phyloP scores from a whole-genome alignment of 2,329 filamentous ascomycete genomes.

The Mollisia scopiformis region DNA sequence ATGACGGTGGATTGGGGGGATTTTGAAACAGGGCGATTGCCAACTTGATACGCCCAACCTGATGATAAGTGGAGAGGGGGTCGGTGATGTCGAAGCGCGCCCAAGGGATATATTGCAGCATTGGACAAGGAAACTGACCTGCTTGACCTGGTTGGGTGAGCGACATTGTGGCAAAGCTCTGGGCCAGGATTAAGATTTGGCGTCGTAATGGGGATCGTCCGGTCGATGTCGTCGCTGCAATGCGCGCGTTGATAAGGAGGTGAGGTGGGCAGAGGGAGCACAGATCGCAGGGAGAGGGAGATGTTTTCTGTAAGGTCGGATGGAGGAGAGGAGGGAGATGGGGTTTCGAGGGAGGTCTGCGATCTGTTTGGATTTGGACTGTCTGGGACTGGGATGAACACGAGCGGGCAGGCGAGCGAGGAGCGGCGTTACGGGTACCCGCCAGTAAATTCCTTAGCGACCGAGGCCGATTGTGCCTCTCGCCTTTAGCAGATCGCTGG shows the following conservation, averaged over 20 bases:
- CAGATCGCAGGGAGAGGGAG: no score
- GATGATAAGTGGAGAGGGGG: conserved; percentile 32
- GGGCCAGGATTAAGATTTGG: conserved; percentile 16
- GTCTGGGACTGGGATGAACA: background rate
- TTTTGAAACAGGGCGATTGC: conserved; percentile 34
- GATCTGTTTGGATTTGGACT: no score
- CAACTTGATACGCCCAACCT: conserved; percentile 35
- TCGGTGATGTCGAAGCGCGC: conserved; percentile 28
- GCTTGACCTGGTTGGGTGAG: conserved; percentile 33
- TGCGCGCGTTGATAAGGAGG: conserved; percentile 5
- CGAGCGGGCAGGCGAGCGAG: background rate
- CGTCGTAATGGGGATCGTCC: conserved; percentile 8
- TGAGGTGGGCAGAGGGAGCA: background rate
- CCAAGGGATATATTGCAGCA: conserved; percentile 25
- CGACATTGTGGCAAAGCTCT: conserved; percentile 32
- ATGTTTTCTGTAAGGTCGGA: conserved; percentile 1
- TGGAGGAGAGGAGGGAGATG: no score
- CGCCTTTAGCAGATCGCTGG: background rate
- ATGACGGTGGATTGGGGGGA: conserved; percentile 21
- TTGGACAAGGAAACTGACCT: conserved; percentile 29
- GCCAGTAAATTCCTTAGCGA: conserved; percentile 24
- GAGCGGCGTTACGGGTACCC: background rate
- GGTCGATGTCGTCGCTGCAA: background rate
- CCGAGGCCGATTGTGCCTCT: conserved; percentile 14
- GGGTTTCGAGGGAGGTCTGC: conserved; percentile 9